Percentiles rank a stretch among this genome's conserved stretches.
Conservation (phyloP, 192 early-diverging fungal genomes). For the Coemansia sp. region DNA sequence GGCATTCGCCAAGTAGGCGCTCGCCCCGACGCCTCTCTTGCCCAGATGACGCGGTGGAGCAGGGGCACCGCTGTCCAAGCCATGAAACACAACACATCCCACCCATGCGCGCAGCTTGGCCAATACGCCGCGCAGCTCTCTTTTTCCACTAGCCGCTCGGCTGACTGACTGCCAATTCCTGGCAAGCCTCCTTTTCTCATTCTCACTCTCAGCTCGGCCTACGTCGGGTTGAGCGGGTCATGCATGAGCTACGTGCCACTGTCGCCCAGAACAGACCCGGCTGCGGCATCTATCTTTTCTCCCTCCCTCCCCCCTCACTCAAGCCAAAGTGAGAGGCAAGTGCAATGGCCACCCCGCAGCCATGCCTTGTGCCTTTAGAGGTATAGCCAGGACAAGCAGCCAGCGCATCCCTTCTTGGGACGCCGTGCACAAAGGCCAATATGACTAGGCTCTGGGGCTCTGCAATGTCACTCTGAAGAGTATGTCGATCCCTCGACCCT, state of each 20-base stretch:
- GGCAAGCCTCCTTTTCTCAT: conserved; percentile 4
- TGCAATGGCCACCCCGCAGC: background rate
- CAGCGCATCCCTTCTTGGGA: background rate
- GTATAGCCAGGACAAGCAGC: background rate
- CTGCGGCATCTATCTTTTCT: conserved; percentile 1
- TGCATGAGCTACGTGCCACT: conserved; percentile 5
- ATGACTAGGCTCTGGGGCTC: background rate
- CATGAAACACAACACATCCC: background rate
- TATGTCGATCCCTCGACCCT: conserved; percentile 2
- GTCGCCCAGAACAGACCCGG: conserved; percentile 6
- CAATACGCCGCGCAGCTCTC: conserved; percentile 6
- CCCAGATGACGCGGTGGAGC: conserved; percentile 4
- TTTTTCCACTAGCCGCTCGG: background rate
- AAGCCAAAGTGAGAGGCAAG: background rate
- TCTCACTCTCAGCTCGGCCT: background rate
- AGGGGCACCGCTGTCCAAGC: background rate
- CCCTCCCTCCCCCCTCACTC: background rate
- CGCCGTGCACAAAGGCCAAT: background rate
- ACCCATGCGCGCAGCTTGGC: conserved; percentile 1
- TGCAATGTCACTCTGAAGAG: conserved; percentile 6
- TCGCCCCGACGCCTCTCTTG: background rate
- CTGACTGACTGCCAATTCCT: conserved; percentile 3
- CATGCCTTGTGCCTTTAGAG: background rate
- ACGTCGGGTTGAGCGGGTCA: conserved; percentile 4
- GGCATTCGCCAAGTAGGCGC: background rate